Percentiles rank a stretch among this genome's conserved stretches.
Conservation (phyloP, 2,329 filamentous ascomycete genomes). For the Macrophomina phaseolina region DNA sequence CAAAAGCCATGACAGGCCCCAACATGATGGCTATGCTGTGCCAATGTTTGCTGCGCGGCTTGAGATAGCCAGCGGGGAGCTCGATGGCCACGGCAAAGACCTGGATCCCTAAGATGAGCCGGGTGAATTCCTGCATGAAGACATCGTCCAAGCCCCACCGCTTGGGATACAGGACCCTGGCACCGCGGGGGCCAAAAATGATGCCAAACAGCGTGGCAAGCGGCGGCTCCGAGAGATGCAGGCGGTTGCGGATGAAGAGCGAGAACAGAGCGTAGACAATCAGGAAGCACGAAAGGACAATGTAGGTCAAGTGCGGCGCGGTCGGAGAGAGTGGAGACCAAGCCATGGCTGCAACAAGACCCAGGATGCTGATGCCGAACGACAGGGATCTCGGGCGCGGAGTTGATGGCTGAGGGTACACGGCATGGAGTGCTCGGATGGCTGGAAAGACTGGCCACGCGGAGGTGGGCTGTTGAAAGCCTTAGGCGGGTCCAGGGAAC, state of each 20-base stretch:
- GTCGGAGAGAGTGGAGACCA: constrained; percentile 56
- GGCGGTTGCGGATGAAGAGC: constrained; percentile 52
- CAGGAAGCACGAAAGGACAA: constrained; percentile 52
- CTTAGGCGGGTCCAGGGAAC: no score
- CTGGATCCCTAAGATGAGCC: constrained; percentile 54
- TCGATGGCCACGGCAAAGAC: constrained; percentile 47
- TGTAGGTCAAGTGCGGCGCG: constrained; percentile 52
- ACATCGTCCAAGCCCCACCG: constrained; percentile 52
- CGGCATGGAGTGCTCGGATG: no score
- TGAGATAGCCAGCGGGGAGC: constrained; percentile 53
- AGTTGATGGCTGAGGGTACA: no score
- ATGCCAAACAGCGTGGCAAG: constrained; percentile 55
- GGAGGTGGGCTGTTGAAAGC: no score
- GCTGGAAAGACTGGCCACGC: no score
- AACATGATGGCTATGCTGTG: constrained; percentile 57
- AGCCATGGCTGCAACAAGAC: constrained; percentile 33
- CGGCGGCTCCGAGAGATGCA: constrained; percentile 57
- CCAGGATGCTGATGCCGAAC: background rate
- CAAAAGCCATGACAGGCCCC: constrained; percentile 58
- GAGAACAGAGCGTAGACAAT: constrained; percentile 55
- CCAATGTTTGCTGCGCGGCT: constrained; percentile 52
- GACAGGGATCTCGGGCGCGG: no score
- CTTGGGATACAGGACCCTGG: constrained; percentile 48
- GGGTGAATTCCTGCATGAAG: constrained; percentile 48
- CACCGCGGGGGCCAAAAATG: constrained; percentile 48